Evolutionary conservation across 352 stramenopile species (phyloP).

Genomic region (Pythium sukuiense): DNA sequence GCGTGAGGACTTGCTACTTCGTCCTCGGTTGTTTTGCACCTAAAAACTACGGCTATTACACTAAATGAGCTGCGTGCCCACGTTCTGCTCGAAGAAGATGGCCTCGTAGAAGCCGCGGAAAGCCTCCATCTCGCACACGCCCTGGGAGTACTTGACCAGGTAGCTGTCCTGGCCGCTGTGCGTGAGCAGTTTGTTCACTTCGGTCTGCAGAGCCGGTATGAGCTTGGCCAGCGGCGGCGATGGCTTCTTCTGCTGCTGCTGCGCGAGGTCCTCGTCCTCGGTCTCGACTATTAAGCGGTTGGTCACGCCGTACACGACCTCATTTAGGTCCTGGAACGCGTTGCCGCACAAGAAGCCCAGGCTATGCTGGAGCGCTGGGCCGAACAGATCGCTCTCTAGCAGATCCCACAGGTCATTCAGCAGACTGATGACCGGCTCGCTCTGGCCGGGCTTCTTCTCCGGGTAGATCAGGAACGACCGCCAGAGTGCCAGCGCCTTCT

Average conservation of each 20-base stretch:
- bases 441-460: slow-evolving; percentile 65
- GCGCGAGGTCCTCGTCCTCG: slow-evolving; percentile 30
- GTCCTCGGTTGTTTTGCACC: not conserved
- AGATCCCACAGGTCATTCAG: slow-evolving; percentile 85
- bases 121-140: slow-evolving; percentile 72
- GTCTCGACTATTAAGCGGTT: slow-evolving; percentile 26
- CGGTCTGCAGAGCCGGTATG: slow-evolving; percentile 70
- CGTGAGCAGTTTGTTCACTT: slow-evolving; percentile 71
- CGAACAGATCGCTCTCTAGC: slow-evolving; percentile 77
- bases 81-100: slow-evolving; percentile 74
- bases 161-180: slow-evolving; percentile 53
- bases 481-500: slow-evolving; percentile 45
- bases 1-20: not conserved
- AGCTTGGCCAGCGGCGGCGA: slow-evolving; percentile 74
- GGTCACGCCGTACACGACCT: slow-evolving; percentile 61
- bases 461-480: slow-evolving; percentile 73
- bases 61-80: slow-evolving; percentile 38
- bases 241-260: slow-evolving; percentile 39
- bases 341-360: slow-evolving; percentile 77
- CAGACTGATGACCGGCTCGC: slow-evolving; percentile 74
- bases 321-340: slow-evolving; percentile 78
- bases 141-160: slow-evolving; percentile 73
- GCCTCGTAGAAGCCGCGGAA: slow-evolving; percentile 86
- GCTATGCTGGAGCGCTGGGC: slow-evolving; percentile 66
- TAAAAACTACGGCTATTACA: not conserved